Conservation (phyloP, 2,329 filamentous ascomycete genomes). For the Mycosphaerella arachidis region DNA sequence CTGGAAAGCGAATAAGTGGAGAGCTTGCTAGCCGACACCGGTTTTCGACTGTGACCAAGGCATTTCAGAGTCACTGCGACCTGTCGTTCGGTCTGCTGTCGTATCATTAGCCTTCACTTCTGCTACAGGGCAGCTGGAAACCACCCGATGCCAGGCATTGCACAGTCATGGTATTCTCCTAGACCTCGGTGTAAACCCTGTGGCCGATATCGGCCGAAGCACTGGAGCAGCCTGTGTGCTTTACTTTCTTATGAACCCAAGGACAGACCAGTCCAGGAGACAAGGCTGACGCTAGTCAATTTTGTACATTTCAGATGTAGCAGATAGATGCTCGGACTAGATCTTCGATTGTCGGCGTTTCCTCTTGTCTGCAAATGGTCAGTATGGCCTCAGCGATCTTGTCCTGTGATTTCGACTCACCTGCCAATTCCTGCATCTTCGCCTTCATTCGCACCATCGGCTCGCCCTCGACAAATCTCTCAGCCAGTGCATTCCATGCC, state of each 20-base stretch:
- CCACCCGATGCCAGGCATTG: not conserved
- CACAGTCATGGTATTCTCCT: not conserved
- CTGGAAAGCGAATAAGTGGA: not conserved
- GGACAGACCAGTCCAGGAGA: not conserved
- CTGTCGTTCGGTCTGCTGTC: not conserved
- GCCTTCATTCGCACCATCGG: constrained; percentile 27
- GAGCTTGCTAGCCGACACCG: not conserved
- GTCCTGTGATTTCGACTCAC: constrained; percentile 14
- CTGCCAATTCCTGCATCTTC: constrained; percentile 27
- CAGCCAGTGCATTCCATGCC: constrained; percentile 21
- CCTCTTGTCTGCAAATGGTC: not conserved
- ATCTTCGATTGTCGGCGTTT: constrained; percentile 1
- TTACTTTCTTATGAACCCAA: not conserved
- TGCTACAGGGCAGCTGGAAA: not conserved
- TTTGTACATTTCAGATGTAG: not conserved
- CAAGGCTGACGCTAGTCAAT: not conserved
- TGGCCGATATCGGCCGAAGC: not conserved
- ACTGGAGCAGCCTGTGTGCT: not conserved
- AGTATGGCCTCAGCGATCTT: not conserved
- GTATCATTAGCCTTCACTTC: not conserved
- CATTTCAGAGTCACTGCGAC: not conserved
- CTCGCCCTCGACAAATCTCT: constrained; percentile 29
- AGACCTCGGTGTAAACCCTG: not conserved
- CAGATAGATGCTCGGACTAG: not conserved
- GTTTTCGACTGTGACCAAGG: not conserved